These are phyloP conservation scores for Seiridium unicorne DNA, from an alignment of 2,329 filamentous ascomycete species.

Conservation along the genomic window DNA sequence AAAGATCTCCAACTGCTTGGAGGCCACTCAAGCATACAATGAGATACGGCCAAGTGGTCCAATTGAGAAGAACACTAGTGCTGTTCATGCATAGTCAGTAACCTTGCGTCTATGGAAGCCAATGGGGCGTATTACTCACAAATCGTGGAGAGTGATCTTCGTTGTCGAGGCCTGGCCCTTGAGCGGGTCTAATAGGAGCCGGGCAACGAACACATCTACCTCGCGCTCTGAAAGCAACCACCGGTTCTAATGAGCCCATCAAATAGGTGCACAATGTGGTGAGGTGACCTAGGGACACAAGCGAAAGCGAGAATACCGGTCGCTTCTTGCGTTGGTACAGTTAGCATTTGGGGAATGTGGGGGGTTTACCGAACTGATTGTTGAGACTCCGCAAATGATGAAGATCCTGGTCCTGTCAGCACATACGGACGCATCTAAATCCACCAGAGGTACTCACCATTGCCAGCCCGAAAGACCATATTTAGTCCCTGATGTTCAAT, in stretches of 20 bases:
- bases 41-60: constrained; percentile 19
- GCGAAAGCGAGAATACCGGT: constrained; percentile 16
- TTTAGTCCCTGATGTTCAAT: constrained; percentile 11
- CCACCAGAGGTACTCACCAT: neutral
- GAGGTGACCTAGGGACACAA: constrained; percentile 17
- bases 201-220: constrained; percentile 16
- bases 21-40: constrained; percentile 18
- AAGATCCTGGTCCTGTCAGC: constrained; percentile 15
- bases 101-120: too few relatives aligned
- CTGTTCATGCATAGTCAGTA: constrained; percentile 2
- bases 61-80: constrained; percentile 15
- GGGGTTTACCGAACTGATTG: constrained; percentile 11
- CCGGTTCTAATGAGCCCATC: constrained; percentile 14
- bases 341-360: too few relatives aligned
- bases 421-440: neutral
- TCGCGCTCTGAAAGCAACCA: constrained; percentile 19
- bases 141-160: constrained; percentile 15
- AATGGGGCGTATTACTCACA: constrained; percentile 10
- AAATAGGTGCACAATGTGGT: constrained; percentile 15
- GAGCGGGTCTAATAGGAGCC: constrained; percentile 17
- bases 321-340: constrained; percentile 7
- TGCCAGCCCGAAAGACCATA: neutral
- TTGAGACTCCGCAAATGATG: constrained; percentile 18
- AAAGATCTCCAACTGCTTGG: constrained; percentile 15
- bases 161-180: constrained; percentile 18